Base-by-base conservation (phyloP, 306 rosid species). In the Echinosophora koreensis region DNA sequence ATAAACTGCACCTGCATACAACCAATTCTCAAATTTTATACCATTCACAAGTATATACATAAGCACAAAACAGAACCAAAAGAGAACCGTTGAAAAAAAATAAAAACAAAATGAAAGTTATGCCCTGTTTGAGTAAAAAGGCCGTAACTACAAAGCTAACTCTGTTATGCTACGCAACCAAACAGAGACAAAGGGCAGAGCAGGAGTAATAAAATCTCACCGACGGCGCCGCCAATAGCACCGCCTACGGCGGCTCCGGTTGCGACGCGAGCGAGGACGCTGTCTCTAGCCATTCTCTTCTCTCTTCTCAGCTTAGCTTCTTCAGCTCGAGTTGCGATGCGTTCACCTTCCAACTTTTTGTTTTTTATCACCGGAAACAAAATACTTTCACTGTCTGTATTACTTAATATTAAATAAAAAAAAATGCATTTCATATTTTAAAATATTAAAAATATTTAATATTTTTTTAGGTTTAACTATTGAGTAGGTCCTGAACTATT, bases 181-280 rank as follows among this genome's bases (percentile, higher is more conserved):
- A 70, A 64, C 6, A 15, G 70, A 3, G 42, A 55, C 17, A 8
- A 44, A 44, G 42, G 16, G 8, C 5, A n/a, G 3, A 42, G 49
- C 8, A 42, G 13, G 44, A 42, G 47, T 1, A 42, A 42, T 6
- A 13, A 71, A 69, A 56, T 22, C 84, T 85, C 32, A 85, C 88
- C 88, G 37, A 85, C 88, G 9, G 88, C 88, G 22, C 88, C 88
- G 47, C 88, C 88, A n/a, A 85, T 82, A 18, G 88, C 88, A 3
- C 88, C 88, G 61, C 88, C 88, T 13, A 85, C 82, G 69, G 84
- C 88, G 61, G 88, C 88, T 78, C 88, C 88, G 55, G 88, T 55
- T 9, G 84, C 78, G 58, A 85, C 88, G 16, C 88, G 88, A 64
- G 84, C 6, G 60, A 85, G 82, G 66, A 73, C 66, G 65, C 77